These are phyloP conservation scores for Alternaria atra DNA, from an alignment of 2,329 filamentous ascomycete species.

Conservation along the genomic window DNA sequence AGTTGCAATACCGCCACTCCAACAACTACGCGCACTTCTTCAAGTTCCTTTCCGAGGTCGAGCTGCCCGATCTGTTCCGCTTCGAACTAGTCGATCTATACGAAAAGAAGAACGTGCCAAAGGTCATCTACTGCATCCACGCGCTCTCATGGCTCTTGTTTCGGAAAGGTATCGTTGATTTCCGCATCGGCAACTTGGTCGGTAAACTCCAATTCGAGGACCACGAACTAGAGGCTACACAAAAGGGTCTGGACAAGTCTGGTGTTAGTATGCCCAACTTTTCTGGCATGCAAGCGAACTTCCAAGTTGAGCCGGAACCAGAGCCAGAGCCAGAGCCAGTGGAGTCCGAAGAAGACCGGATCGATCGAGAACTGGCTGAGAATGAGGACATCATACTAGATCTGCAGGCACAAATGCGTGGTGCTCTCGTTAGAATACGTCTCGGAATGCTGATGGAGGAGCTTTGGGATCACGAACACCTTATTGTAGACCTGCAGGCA, in stretches of 20 bases:
- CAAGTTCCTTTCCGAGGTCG: constrained; percentile 87
- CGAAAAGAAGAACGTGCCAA: constrained; percentile 99
- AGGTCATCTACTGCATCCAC: constrained; percentile 98
- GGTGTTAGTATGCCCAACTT: constrained; percentile 97
- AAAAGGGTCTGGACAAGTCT: constrained; percentile 95
- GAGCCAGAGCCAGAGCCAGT: constrained; percentile 77
- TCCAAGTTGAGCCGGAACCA: constrained; percentile 85
- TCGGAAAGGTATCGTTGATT: constrained; percentile 92
- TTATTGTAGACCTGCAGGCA: constrained; percentile 83
- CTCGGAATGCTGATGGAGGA: constrained; percentile 86
- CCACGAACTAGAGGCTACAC: constrained; percentile 95
- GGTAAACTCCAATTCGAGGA: constrained; percentile 97
- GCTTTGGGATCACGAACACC: constrained; percentile 85
- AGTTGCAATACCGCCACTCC: constrained; percentile 91
- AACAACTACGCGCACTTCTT: constrained; percentile 99
- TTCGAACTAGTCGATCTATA: constrained; percentile 98
- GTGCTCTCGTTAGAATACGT: constrained; percentile 77
- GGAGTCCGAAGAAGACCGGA: constrained; percentile 89
- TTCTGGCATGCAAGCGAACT: constrained; percentile 94
- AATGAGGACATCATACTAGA: constrained; percentile 77
- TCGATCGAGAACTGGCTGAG: constrained; percentile 81
- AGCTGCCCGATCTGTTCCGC: constrained; percentile 92
- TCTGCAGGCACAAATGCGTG: constrained; percentile 85
- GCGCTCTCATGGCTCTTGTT: constrained; percentile 97
- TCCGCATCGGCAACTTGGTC: constrained; percentile 95